Conservation (phyloP, 176 grass and related monocot genomes). For the Oryza australiensis region DNA sequence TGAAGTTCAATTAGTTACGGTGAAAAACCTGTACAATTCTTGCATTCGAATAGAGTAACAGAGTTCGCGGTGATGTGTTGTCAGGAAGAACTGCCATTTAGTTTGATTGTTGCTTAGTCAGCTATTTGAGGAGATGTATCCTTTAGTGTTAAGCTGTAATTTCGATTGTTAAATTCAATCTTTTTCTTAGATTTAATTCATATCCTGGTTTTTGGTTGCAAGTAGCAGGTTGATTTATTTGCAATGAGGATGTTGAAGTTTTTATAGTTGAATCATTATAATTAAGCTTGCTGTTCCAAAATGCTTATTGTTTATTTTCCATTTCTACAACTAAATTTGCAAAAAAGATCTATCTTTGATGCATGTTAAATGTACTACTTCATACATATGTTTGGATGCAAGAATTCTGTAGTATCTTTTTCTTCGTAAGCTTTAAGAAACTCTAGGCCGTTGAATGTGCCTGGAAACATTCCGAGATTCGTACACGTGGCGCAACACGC, state of each 20-base stretch:
- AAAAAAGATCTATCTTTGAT: not conserved
- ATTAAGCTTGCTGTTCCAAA: not conserved
- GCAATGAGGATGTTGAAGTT: no score
- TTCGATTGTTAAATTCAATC: no score
- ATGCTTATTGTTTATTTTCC: not conserved
- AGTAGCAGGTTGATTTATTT: no score
- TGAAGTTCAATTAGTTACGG: not conserved
- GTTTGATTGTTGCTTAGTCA: not conserved
- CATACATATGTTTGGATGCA: not conserved
- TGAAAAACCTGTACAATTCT: not conserved
- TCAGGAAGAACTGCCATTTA: not conserved
- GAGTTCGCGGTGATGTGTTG: not conserved
- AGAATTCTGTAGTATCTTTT: not conserved
- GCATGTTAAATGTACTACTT: not conserved
- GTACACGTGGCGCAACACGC: not conserved
- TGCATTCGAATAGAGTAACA: not conserved
- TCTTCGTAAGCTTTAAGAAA: not conserved
- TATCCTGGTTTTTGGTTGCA: not conserved
- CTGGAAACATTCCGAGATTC: not conserved
- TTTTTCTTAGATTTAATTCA: not conserved
- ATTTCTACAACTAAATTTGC: not conserved
- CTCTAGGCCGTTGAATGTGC: not conserved
- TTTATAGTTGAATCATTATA: not conserved
- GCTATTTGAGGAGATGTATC: not conserved
- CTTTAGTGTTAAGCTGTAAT: not conserved